These are phyloP conservation scores for Paraphoma chrysanthemicola DNA, from an alignment of 2,329 filamentous ascomycete genomes.

Conservation along the genomic window DNA sequence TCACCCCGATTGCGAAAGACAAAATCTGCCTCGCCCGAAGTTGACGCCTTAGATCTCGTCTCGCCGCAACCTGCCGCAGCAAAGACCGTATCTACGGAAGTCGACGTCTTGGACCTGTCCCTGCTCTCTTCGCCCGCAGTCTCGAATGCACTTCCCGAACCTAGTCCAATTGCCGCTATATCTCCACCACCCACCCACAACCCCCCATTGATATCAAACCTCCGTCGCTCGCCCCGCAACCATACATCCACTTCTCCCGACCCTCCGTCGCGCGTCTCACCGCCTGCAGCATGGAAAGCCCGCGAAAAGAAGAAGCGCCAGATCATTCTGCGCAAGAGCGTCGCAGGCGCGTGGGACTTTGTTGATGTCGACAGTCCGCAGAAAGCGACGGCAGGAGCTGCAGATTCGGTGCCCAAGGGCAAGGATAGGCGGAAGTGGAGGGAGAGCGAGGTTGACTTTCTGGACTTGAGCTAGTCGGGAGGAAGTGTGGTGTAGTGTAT, in stretches of 20 bases:
- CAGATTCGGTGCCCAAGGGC: slow-evolving; percentile 18
- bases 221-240: slow-evolving; percentile 31
- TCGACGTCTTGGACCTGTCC: slow-evolving; percentile 33
- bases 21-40: slow-evolving; percentile 15
- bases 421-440: slow-evolving; percentile 41
- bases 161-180: neutral
- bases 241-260: slow-evolving; percentile 15
- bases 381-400: slow-evolving; percentile 2
- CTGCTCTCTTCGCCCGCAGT: slow-evolving; percentile 19
- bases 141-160: neutral
- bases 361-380: slow-evolving; percentile 32
- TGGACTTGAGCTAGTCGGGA: slow-evolving; percentile 37
- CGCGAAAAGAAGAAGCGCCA: slow-evolving; percentile 39
- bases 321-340: slow-evolving; percentile 39
- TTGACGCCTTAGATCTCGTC: slow-evolving; percentile 37
- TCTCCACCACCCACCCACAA: slow-evolving; percentile 9
- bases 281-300: slow-evolving; percentile 39
- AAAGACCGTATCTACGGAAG: slow-evolving; percentile 13
- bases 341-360: slow-evolving; percentile 42
- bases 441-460: slow-evolving; percentile 44
- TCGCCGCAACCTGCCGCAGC: slow-evolving; percentile 4
- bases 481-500: neutral
- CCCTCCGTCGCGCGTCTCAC: slow-evolving; percentile 2
- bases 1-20: slow-evolving; percentile 31
- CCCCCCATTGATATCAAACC: slow-evolving; percentile 1